A percentile compares a stretch with the other conserved stretches of the same genome.
These are phyloP conservation scores for Salvia hispanica DNA, from an alignment of 257 asterid genomes.

Conservation along the genomic window DNA sequence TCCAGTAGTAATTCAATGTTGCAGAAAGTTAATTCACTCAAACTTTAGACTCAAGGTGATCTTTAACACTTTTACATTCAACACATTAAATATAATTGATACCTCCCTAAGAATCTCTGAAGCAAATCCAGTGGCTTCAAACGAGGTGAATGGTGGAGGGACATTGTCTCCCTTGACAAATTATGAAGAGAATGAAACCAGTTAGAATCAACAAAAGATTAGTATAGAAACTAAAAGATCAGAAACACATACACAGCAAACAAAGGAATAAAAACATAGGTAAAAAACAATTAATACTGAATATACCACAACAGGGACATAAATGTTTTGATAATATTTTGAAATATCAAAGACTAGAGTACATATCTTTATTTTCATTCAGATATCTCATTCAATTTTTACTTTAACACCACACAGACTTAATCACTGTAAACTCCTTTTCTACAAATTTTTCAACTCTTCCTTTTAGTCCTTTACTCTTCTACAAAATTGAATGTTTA, in stretches of 20 bases:
- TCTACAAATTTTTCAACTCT: neutral
- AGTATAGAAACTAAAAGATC: slow-evolving; percentile 9
- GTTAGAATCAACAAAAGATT: slow-evolving; percentile 28
- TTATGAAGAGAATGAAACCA: slow-evolving; percentile 2
- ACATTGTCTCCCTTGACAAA: slow-evolving; percentile 76
- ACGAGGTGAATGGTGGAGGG: slow-evolving; percentile 75
- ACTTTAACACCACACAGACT: neutral
- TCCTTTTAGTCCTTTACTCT: neutral
- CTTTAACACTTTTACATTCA: slow-evolving; percentile 26
- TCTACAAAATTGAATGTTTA: neutral
- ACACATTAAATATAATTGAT: slow-evolving; percentile 33
- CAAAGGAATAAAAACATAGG: neutral
- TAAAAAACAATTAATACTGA: neutral
- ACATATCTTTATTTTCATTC: no score
- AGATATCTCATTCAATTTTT: no score
- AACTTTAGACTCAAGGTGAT: slow-evolving; percentile 29
- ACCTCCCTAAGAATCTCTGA: slow-evolving; percentile 95
- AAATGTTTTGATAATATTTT: neutral
- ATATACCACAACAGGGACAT: neutral
- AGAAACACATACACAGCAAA: neutral
- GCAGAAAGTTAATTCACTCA: slow-evolving; percentile 25
- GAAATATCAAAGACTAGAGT: neutral
- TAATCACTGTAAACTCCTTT: neutral
- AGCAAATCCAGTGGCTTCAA: slow-evolving; percentile 79
- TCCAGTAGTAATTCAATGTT: slow-evolving; percentile 50